A percentile compares a stretch with the other conserved stretches of the same genome.
phyloP scores from a whole-genome alignment of 257 asterid genomes.

The Penstemon newberryi region DNA sequence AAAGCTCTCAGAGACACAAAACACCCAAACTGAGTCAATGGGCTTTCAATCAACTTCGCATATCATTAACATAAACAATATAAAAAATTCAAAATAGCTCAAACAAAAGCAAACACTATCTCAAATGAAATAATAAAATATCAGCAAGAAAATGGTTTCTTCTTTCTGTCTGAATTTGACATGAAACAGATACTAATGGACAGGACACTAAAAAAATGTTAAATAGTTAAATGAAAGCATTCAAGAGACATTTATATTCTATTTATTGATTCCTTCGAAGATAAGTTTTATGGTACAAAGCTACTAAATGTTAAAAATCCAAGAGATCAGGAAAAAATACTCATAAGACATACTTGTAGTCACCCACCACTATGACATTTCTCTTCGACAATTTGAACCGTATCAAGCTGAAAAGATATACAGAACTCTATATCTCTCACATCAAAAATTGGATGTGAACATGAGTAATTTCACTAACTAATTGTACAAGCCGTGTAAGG shows the following conservation, averaged over 20 bases:
- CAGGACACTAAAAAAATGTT: background rate
- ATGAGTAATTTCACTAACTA: slow-evolving; percentile 38
- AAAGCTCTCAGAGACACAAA: background rate
- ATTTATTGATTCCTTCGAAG: background rate
- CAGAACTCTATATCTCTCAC: slow-evolving; percentile 43
- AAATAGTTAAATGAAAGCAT: slow-evolving; percentile 16
- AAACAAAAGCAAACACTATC: background rate
- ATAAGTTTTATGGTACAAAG: background rate
- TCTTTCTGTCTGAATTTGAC: slow-evolving; percentile 2
- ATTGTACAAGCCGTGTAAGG: slow-evolving; percentile 36
- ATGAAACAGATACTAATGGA: background rate
- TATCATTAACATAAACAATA: background rate
- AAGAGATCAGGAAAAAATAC: background rate
- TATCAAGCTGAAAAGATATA: slow-evolving; percentile 21
- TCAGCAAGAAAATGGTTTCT: background rate
- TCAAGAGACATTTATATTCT: background rate
- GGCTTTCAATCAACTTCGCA: background rate
- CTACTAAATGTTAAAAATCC: too few relatives aligned
- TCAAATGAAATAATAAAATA: background rate
- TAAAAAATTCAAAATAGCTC: background rate
- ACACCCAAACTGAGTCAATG: background rate
- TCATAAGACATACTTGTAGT: background rate
- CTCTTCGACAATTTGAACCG: background rate
- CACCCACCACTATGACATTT: background rate
- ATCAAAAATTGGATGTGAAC: slow-evolving; percentile 46